Evolutionary conservation across 352 stramenopile species (phyloP), one percentile per base, ranked within the genome.

Genomic region (Pythium rishiriense): DNA sequence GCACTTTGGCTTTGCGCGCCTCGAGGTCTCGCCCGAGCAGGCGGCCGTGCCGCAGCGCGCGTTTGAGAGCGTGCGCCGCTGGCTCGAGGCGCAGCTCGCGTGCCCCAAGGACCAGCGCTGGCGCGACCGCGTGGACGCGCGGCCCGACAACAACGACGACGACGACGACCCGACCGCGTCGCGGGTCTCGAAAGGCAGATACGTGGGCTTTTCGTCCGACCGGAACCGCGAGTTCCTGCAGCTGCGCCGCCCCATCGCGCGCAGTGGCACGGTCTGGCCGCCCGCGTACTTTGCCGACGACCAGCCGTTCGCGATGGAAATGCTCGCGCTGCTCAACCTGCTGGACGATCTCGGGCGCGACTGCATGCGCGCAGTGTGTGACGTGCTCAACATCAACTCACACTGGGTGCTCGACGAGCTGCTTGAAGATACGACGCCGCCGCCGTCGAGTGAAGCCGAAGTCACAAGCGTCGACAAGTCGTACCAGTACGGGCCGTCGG

Each of bases 151-250:
- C 31, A 59, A 67, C 15, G 48, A 54, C 58, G 57, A 28, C 49
- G 48, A 64, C n/a, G 49, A 89, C 51, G 55, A 64, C n/a, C 3
- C 45, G 21, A 62, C 29, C 5, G 42, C 64, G 4, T 72, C 82
- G 0, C 63, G 72, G 4, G 77, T 91, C 17, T 93, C 83, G 1
- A 74, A 77, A 55, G 85, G 85, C 26, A 74, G 86, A 0, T 88
- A 80, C 57, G 84, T 94, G 22, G 86, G 86, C 28, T 94, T 92
- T 48, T 87, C 73, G 25, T 57, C 63, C 6, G 86, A 94, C 52
- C 77, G 72, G 11, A 92, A 88, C 59, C 81, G 84, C 52, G 82
- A 94, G 55, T 94, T 92, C 64, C 57, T 94, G 62, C 86, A 94
- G 48, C 58, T 94, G 29, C 82, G 86, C 0, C 73, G 80, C 0